A percentile compares a stretch with the other conserved stretches of the same genome.
Evolutionary conservation across 371 early-diverging fungal genomes (phyloP).

Genomic region (Mucor saturninus): DNA sequence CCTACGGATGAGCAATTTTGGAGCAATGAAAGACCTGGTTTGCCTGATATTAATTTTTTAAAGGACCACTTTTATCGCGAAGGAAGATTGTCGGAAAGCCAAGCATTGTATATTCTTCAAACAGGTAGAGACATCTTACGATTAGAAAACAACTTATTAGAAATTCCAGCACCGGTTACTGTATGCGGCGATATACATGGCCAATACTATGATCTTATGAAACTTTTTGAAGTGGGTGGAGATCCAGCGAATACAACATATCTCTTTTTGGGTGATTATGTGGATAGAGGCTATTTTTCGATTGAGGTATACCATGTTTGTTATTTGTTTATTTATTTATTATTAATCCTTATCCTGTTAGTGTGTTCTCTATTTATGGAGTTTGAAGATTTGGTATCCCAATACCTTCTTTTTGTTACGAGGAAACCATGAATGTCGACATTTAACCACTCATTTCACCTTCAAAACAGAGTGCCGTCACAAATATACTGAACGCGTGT

Average conservation of each 20-base stretch:
- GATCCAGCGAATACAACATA: slow-evolving; percentile 88
- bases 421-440: slow-evolving; percentile 98
- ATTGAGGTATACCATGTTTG: slow-evolving; percentile 62
- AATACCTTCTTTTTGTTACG: slow-evolving; percentile 90
- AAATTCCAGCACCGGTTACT: slow-evolving; percentile 75
- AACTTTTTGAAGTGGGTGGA: slow-evolving; percentile 97
- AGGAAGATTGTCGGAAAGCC: slow-evolving; percentile 89
- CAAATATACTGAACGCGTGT: slow-evolving; percentile 94
- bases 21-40: slow-evolving; percentile 67
- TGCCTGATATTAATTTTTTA: slow-evolving; percentile 84
- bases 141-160: slow-evolving; percentile 84
- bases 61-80: slow-evolving; percentile 91
- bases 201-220: slow-evolving; percentile 98
- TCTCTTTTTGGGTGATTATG: slow-evolving; percentile 97
- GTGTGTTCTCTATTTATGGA: slow-evolving; percentile 91
- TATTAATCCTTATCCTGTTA: slow-evolving; percentile 23
- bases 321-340: slow-evolving; percentile 1
- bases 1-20: slow-evolving; percentile 63
- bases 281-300: slow-evolving; percentile 96
- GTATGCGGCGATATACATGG: slow-evolving; percentile 99
- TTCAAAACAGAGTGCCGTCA: slow-evolving; percentile 95
- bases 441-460: slow-evolving; percentile 97
- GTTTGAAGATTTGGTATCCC: slow-evolving; percentile 94
- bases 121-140: slow-evolving; percentile 78
- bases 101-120: slow-evolving; percentile 86